Evolutionary conservation across 2,329 filamentous ascomycete species (phyloP).

Genomic region (Epichloe uncinata): DNA sequence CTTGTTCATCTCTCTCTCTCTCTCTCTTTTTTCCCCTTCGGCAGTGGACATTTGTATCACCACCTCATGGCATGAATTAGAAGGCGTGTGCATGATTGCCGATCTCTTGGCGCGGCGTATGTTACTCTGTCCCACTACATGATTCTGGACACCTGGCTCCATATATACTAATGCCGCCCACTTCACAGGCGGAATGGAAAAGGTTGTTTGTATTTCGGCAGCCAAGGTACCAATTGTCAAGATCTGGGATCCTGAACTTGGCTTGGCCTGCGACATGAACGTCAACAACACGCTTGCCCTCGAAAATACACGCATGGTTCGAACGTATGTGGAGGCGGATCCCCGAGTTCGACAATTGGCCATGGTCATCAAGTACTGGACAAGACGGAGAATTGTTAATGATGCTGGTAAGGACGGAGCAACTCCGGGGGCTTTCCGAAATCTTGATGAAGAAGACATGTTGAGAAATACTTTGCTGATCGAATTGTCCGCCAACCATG

Average conservation of each 20-base stretch:
- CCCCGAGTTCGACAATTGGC: constrained; percentile 80
- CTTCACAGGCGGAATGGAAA: constrained; percentile 79
- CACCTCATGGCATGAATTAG: constrained; percentile 74
- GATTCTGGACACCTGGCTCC: not conserved
- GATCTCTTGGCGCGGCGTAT: constrained; percentile 73
- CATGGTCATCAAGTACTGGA: constrained; percentile 98
- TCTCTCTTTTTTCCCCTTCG: not conserved
- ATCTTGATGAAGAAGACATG: not conserved
- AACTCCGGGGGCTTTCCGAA: not conserved
- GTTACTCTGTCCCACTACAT: constrained; percentile 19
- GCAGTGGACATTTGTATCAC: constrained; percentile 96
- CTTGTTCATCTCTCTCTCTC: not conserved
- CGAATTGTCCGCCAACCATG: not conserved
- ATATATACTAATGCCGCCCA: not conserved
- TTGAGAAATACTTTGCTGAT: constrained; percentile 10
- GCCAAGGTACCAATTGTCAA: constrained; percentile 98
- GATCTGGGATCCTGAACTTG: constrained; percentile 89
- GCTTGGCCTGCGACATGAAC: constrained; percentile 91
- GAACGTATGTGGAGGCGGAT: constrained; percentile 90
- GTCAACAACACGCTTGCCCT: constrained; percentile 93
- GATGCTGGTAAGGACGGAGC: constrained; percentile 60
- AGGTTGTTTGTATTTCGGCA: constrained; percentile 84
- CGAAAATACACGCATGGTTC: constrained; percentile 96
- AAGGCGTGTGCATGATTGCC: constrained; percentile 82
- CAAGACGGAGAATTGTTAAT: constrained; percentile 80